Evolutionary conservation across 129 eudicot genomes (phyloP).

Genomic region (Saussurea involucrata): DNA sequence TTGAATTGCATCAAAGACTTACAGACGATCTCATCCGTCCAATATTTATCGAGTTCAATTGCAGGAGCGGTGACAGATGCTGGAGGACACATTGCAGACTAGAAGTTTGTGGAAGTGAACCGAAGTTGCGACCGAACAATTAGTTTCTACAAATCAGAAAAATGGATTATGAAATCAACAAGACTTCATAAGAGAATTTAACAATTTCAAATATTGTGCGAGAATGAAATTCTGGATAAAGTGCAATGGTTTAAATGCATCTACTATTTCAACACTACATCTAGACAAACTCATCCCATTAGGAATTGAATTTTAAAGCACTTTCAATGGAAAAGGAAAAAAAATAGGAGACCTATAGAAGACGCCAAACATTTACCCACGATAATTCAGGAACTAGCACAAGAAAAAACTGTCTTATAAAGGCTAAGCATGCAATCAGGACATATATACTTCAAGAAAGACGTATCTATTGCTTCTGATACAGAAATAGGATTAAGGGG

Average conservation of each 20-base stretch:
- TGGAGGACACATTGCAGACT: constrained; percentile 54
- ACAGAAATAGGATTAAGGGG: too few species aligned
- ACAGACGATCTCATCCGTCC: constrained; percentile 41
- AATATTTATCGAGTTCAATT: constrained; percentile 22
- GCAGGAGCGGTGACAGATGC: constrained; percentile 26
- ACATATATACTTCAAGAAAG: too few species aligned
- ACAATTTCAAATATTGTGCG: background rate
- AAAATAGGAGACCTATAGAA: too few species aligned
- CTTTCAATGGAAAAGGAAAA: too few species aligned
- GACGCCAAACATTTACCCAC: too few species aligned
- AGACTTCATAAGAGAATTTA: background rate
- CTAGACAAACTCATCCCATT: too few species aligned
- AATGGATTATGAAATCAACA: background rate
- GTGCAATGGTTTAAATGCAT: background rate
- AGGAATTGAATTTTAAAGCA: too few species aligned
- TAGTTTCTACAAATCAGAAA: constrained; percentile 14
- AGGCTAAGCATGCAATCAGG: too few species aligned
- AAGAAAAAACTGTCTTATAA: too few species aligned
- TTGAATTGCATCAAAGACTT: constrained; percentile 23
- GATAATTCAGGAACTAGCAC: too few species aligned
- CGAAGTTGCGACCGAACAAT: background rate
- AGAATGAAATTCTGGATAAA: background rate
- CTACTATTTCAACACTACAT: background rate
- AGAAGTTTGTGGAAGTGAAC: background rate
- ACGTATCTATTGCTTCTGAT: background rate